Evolutionary conservation across 345 rosid species (phyloP).

Genomic region (Erucastrum elatum): DNA sequence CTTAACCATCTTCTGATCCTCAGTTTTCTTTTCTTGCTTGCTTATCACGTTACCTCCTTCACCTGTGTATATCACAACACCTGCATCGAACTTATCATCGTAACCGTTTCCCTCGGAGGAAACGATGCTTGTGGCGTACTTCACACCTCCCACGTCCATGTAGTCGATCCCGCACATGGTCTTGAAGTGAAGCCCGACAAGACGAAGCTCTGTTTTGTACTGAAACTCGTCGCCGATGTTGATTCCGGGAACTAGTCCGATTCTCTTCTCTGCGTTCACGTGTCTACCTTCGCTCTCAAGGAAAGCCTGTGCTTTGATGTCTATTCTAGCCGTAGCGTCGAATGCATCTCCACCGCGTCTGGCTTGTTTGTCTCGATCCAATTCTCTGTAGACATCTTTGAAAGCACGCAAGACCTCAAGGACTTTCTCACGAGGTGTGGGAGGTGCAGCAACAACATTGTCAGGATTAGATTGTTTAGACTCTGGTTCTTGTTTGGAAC

Average conservation of each 20-base stretch:
- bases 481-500: not conserved
- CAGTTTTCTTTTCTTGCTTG: conserved; percentile 45
- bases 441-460: not conserved
- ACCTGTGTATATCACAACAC: conserved; percentile 67
- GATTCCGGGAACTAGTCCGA: conserved; percentile 80
- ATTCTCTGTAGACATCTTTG: conserved; percentile 55
- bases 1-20: conserved; percentile 72
- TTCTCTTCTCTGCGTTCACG: conserved; percentile 46
- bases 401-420: conserved; percentile 61
- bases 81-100: conserved; percentile 46
- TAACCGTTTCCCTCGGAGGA: conserved; percentile 72
- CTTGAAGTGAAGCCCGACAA: conserved; percentile 77
- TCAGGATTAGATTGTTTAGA: not conserved
- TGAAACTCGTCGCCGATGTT: conserved; percentile 83
- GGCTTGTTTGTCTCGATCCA: conserved; percentile 64
- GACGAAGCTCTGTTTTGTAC: conserved; percentile 61
- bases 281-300: conserved; percentile 50
- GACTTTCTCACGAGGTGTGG: conserved; percentile 45
- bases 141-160: conserved; percentile 39
- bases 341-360: conserved; percentile 35
- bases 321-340: conserved; percentile 48
- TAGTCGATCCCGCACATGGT: conserved; percentile 75
- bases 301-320: conserved; percentile 45
- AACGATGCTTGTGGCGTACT: conserved; percentile 71
- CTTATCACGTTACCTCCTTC: conserved; percentile 64